Evolutionary conservation across 305 asterid species (phyloP).

Genomic region (Ilex paraguariensis): DNA sequence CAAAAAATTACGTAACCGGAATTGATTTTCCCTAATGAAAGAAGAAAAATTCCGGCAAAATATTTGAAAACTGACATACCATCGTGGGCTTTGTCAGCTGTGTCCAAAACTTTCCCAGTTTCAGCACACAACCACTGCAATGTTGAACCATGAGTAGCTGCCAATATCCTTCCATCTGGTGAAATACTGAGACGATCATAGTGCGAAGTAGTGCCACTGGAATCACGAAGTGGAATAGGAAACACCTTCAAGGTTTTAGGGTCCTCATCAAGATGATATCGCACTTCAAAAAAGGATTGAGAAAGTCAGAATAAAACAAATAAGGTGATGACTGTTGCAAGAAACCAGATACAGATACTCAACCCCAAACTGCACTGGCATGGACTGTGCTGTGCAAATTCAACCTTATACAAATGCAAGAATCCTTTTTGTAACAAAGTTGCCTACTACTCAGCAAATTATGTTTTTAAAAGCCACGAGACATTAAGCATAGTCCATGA

Average conservation of each 20-base stretch:
- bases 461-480: no score
- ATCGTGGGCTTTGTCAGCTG: slow-evolving; percentile 92
- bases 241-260: slow-evolving; percentile 87
- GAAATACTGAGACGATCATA: slow-evolving; percentile 86
- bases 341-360: no score
- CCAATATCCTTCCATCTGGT: slow-evolving; percentile 88
- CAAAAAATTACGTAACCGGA: no score
- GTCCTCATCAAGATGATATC: slow-evolving; percentile 94
- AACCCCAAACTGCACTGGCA: no score
- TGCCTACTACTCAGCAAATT: no score
- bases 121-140: slow-evolving; percentile 87
- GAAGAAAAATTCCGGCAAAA: slow-evolving; percentile 5
- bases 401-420: no score
- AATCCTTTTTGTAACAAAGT: no score
- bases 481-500: no score
- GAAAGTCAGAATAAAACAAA: slow-evolving; percentile 18
- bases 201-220: slow-evolving; percentile 62
- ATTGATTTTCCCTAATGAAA: neutral
- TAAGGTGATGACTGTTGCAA: neutral
- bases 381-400: no score
- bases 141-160: slow-evolving; percentile 79
- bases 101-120: slow-evolving; percentile 87
- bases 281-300: slow-evolving; percentile 54
- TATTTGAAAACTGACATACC: slow-evolving; percentile 32
- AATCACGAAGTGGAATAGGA: slow-evolving; percentile 86